Conservation (phyloP, 1,284 basidiomycete genomes). For the Ustilago tritici region DNA sequence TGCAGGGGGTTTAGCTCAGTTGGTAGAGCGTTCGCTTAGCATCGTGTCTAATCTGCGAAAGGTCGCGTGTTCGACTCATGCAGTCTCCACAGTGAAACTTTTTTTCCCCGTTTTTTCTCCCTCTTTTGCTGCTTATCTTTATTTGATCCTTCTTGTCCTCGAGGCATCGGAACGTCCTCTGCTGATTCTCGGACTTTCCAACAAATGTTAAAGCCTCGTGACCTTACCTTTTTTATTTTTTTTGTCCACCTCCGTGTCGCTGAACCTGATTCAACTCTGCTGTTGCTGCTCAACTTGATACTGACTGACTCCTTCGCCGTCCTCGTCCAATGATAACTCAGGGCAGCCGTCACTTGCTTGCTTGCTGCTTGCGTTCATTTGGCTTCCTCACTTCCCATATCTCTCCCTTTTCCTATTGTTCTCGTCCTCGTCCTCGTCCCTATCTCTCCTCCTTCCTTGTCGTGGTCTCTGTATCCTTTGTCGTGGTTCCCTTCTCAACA, state of each 20-base stretch:
- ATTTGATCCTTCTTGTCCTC: not conserved
- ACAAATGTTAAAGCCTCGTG: constrained; percentile 19
- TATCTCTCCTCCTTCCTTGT: constrained; percentile 1
- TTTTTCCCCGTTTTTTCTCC: constrained; percentile 4
- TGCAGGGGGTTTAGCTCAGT: constrained; percentile 57
- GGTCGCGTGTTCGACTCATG: constrained; percentile 62
- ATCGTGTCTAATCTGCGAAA: constrained; percentile 49
- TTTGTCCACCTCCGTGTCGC: too few species aligned
- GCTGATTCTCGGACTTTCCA: constrained; percentile 9
- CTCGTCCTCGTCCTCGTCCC: not conserved
- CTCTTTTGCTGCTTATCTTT: not conserved
- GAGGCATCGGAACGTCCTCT: constrained; percentile 14
- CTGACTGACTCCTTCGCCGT: not conserved
- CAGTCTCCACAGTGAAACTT: constrained; percentile 36
- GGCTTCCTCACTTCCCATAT: constrained; percentile 6
- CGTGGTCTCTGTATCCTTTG: constrained; percentile 8
- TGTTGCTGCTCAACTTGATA: not conserved
- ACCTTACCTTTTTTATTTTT: constrained; percentile 5
- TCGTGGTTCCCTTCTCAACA: constrained; percentile 5
- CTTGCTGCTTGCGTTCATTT: not conserved
- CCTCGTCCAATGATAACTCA: constrained; percentile 1
- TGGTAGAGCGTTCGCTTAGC: constrained; percentile 63
- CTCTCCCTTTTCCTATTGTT: not conserved
- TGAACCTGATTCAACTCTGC: not conserved
- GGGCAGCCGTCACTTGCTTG: not conserved